Evolutionary conservation across 176 grass and related monocot genomes (phyloP), one percentile per base, ranked within the genome.

Genomic region (Oryza australiensis): DNA sequence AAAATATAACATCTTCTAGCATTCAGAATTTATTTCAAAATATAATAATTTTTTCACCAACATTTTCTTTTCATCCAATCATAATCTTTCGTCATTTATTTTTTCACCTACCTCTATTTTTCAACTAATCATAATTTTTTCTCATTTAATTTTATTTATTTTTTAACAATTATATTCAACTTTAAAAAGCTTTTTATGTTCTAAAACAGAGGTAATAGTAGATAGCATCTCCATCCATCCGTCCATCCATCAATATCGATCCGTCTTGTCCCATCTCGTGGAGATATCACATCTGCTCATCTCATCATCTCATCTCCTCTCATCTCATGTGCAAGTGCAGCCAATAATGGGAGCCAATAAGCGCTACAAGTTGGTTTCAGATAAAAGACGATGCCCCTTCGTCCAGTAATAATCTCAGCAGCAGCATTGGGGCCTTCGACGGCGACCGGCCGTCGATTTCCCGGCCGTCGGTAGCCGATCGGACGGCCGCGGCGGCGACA

Each of bases 341-440:
- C 76, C 76, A 89, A 89, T 85, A 80, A 80, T 85, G 71, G 27
- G 29, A 16, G 63, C 49, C 76, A 85, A 75, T 38, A 70, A 15
- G 86, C 45, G 2, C 28, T 11, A 69, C 26, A 13, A 78, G 59
- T 66, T 26, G 26, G 5, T 77, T 88, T 73, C 41, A 9, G 49
- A 76, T 80, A 30, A 41, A 74, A 64, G 35, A 88, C 53, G 41
- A 10, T 13, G 9, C 10, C 62, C n/a, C 51, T 55, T 70, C 20
- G 83, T 64, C 83, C 55, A 49, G 46, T 55, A 55, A n/a, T 18
- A 78, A 5, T 7, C 14, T 66, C 66, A 35, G 29, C 57, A 62
- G 60, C 38, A 27, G 7, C 5, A 2, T n/a, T 37, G 3, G 57
- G 66, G 55, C 55, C 80, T 62, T 8, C 5, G 49, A 80, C 30